Evolutionary conservation across 2,329 filamentous ascomycete species (phyloP).

Genomic region (Pochonia chlamydosporia): DNA sequence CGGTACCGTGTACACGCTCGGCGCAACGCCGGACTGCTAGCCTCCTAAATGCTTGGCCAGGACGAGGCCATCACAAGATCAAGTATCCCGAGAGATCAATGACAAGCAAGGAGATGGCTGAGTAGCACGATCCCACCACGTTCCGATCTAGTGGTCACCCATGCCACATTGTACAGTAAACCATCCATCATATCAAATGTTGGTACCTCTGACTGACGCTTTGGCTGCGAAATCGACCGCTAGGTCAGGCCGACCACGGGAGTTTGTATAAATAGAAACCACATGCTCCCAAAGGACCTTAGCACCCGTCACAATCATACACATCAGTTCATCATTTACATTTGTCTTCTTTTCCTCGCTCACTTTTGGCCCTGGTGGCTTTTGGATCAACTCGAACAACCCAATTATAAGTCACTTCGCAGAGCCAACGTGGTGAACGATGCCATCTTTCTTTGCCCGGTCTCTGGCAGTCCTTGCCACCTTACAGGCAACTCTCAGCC

Average conservation of each 20-base stretch:
- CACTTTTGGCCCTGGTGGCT: constrained; percentile 3
- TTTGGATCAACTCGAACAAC: background rate
- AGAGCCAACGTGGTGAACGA: background rate
- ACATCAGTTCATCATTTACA: background rate
- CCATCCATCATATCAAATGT: background rate
- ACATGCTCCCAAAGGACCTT: background rate
- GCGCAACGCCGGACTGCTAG: background rate
- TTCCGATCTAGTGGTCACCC: background rate
- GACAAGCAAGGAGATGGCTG: background rate
- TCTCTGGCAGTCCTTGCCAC: constrained; percentile 20
- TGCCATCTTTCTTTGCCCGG: constrained; percentile 19
- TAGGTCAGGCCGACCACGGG: background rate
- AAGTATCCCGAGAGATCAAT: background rate
- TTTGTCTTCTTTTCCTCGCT: background rate
- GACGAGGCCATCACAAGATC: constrained; percentile 2
- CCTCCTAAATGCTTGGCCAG: background rate
- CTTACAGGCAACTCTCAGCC: constrained; percentile 16
- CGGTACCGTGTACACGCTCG: background rate
- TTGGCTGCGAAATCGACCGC: background rate
- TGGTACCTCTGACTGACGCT: background rate
- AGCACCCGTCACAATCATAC: background rate
- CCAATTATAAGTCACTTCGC: background rate
- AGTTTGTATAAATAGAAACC: constrained; percentile 1
- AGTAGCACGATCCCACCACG: constrained; percentile 7
- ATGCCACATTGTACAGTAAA: background rate